These are phyloP conservation scores for Pontederia crassipes DNA, from an alignment of 176 grass and related monocot genomes.

Conservation along the genomic window DNA sequence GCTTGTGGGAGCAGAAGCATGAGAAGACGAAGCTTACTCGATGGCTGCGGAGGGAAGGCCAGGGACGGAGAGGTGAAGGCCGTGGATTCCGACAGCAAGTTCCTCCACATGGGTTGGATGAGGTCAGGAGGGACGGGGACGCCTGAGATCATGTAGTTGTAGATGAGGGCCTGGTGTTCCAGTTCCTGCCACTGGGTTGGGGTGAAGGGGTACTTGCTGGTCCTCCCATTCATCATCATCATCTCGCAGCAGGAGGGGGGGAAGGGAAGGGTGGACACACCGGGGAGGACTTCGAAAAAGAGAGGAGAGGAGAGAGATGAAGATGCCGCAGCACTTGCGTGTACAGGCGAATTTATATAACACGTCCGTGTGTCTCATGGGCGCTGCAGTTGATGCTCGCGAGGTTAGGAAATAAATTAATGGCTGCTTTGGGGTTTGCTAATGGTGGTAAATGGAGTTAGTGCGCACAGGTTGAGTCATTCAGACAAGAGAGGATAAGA, in stretches of 20 bases:
- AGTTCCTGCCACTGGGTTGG: constrained; percentile 33
- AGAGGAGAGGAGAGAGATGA: not conserved
- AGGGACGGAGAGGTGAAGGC: not conserved
- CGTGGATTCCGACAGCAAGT: not conserved
- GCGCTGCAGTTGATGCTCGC: not conserved
- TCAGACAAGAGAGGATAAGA: constrained; percentile 41
- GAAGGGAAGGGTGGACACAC: not conserved
- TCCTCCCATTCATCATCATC: not conserved
- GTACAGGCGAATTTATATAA: too few species aligned
- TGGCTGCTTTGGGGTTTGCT: constrained; percentile 9
- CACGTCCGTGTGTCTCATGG: too few species aligned
- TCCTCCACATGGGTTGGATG: constrained; percentile 5
- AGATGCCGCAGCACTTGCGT: too few species aligned
- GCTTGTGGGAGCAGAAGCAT: not conserved
- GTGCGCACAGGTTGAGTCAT: constrained; percentile 25
- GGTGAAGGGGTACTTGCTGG: constrained; percentile 20
- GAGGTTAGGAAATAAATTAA: constrained; percentile 1
- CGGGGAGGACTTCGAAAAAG: not conserved
- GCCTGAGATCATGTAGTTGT: constrained; percentile 23
- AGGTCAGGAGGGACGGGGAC: constrained; percentile 34
- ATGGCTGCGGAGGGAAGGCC: constrained; percentile 37
- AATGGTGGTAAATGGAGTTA: constrained; percentile 8
- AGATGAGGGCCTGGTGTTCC: constrained; percentile 37
- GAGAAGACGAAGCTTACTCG: constrained; percentile 20
- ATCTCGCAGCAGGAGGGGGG: not conserved